phyloP scores from a whole-genome alignment of 441 rosid genomes.

The Codiaeum variegatum region DNA sequence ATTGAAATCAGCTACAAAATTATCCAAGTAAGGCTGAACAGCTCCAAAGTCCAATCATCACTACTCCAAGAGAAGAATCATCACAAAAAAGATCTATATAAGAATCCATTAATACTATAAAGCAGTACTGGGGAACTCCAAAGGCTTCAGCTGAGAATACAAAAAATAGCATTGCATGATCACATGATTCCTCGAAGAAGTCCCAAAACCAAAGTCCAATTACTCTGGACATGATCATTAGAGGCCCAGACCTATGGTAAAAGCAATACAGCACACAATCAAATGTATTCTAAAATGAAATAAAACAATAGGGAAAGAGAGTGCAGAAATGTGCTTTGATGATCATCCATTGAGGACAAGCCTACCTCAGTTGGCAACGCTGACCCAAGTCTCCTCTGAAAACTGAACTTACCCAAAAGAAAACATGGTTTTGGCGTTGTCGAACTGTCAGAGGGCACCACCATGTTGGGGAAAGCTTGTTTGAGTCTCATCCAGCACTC shows the following conservation, averaged over 20 bases:
- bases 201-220: constrained; percentile 49
- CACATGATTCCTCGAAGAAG: constrained; percentile 55
- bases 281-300: constrained; percentile 43
- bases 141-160: constrained; percentile 45
- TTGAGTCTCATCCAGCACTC: constrained; percentile 23
- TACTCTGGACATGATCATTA: constrained; percentile 40
- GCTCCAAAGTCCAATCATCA: constrained; percentile 58
- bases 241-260: constrained; percentile 57
- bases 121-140: constrained; percentile 47
- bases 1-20: constrained; percentile 60
- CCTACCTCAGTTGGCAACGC: constrained; percentile 55
- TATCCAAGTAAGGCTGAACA: constrained; percentile 48
- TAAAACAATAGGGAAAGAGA: constrained; percentile 29
- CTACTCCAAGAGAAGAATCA: constrained; percentile 56
- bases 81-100: constrained; percentile 46
- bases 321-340: constrained; percentile 29
- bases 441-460: constrained; percentile 18
- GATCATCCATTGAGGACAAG: constrained; percentile 41
- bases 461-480: constrained; percentile 12
- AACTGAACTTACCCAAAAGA: constrained; percentile 32
- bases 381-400: constrained; percentile 41
- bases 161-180: constrained; percentile 44
- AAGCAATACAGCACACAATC: constrained; percentile 66
- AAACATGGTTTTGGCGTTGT: background rate
- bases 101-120: constrained; percentile 31